Evolutionary conservation across 768 basidiomycete species (phyloP).

Genomic region (Tylopilus felleus): DNA sequence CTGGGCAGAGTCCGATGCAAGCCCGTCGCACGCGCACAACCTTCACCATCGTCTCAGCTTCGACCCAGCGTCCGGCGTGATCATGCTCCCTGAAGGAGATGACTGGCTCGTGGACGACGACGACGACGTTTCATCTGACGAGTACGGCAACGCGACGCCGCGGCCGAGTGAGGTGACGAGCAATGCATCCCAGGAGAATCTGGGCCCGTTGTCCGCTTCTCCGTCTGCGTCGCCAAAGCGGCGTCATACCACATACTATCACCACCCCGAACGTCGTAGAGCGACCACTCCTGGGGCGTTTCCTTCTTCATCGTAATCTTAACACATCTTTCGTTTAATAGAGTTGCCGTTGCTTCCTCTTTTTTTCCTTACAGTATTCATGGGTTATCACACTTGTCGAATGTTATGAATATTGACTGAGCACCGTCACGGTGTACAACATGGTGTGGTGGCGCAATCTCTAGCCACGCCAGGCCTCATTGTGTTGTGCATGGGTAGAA

Average conservation of each 20-base stretch:
- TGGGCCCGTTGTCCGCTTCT: constrained; percentile 19
- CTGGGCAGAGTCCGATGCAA: constrained; percentile 48
- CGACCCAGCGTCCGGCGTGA: constrained; percentile 84
- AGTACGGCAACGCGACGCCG: constrained; percentile 36
- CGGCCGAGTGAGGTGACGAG: constrained; percentile 18
- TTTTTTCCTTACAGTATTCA: constrained; percentile 1
- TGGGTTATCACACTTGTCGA: neutral
- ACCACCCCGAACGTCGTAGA: constrained; percentile 69
- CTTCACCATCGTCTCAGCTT: constrained; percentile 63
- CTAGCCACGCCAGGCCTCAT: neutral
- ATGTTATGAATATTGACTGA: neutral
- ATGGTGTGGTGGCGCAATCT: neutral
- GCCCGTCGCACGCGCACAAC: constrained; percentile 21
- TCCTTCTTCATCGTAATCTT: constrained; percentile 22
- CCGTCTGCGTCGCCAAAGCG: constrained; percentile 42
- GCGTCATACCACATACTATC: constrained; percentile 78
- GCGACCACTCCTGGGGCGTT: constrained; percentile 62
- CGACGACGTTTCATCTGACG: constrained; percentile 38
- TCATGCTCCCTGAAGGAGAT: constrained; percentile 76
- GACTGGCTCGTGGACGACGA: constrained; percentile 58
- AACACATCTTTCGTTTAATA: neutral
- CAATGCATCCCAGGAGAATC: constrained; percentile 24
- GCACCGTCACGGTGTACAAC: neutral
- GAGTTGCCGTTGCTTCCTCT: neutral
- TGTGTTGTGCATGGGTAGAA: neutral